These are phyloP conservation scores for Edaphochlamys debaryana DNA, from an alignment of 139 green algal genomes.

Conservation along the genomic window DNA sequence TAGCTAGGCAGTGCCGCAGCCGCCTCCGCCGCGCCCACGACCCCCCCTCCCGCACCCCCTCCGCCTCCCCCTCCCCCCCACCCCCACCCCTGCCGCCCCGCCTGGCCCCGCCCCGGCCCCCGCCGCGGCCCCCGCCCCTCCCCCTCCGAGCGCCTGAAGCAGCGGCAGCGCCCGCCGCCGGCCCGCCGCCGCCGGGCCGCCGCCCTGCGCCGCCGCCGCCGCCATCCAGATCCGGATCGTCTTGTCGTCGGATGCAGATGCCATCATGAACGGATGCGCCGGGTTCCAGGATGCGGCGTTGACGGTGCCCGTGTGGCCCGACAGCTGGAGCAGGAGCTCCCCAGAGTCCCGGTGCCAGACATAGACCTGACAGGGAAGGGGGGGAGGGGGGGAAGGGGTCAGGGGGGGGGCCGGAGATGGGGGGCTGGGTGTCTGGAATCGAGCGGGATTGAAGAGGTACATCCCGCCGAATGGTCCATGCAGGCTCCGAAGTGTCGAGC, in stretches of 20 bases:
- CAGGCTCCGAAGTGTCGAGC: too few species aligned
- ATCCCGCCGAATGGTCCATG: too few species aligned
- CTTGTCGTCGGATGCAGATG: constrained; percentile 79
- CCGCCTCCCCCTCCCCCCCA: background rate
- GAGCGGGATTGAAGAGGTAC: too few species aligned
- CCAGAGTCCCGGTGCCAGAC: constrained; percentile 87
- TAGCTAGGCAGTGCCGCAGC: too few species aligned
- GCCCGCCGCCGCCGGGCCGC: background rate
- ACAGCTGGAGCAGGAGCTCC: constrained; percentile 78
- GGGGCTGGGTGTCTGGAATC: background rate
- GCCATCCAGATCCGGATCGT: constrained; percentile 78
- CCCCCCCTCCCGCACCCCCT: background rate
- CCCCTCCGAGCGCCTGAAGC: background rate
- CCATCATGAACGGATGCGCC: constrained; percentile 80
- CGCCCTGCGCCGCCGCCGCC: constrained; percentile 25
- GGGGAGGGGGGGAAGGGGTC: background rate
- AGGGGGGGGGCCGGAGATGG: background rate
- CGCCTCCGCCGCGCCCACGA: background rate
- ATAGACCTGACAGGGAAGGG: constrained; percentile 67
- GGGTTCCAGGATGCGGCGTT: constrained; percentile 90
- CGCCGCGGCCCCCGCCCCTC: background rate
- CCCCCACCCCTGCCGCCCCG: background rate
- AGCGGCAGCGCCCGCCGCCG: constrained; percentile 18
- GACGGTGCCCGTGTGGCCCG: constrained; percentile 80
- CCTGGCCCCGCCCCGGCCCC: background rate